These are phyloP conservation scores for Aspergillus sclerotiicarbonarius DNA, from an alignment of 495 filamentous ascomycete genomes.

Conservation along the genomic window DNA sequence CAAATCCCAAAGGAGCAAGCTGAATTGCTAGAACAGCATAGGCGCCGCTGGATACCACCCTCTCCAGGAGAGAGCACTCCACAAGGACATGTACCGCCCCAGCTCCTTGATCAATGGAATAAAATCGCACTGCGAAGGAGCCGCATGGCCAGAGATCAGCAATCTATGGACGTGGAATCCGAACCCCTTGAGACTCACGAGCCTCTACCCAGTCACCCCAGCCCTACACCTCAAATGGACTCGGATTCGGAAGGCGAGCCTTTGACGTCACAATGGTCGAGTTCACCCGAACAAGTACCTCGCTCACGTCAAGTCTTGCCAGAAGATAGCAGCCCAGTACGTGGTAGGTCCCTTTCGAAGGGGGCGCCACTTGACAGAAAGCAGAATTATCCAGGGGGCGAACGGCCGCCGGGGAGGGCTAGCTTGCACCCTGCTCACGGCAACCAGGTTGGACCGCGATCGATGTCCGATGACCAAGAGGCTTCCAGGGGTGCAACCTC, in stretches of 20 bases:
- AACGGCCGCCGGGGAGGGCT: not conserved
- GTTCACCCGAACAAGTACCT: constrained; percentile 9
- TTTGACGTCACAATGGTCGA: constrained; percentile 14
- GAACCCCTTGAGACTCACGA: constrained; percentile 5
- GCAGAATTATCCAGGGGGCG: not conserved
- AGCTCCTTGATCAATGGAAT: constrained; percentile 38
- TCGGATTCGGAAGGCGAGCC: constrained; percentile 15
- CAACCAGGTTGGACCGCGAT: not conserved
- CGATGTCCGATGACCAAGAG: not conserved
- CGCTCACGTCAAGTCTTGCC: constrained; percentile 17
- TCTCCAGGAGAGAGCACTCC: constrained; percentile 20
- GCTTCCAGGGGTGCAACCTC: not conserved
- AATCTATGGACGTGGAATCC: not conserved
- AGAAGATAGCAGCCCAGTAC: constrained; percentile 28
- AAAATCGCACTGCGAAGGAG: constrained; percentile 31
- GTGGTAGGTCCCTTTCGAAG: not conserved
- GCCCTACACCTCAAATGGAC: constrained; percentile 8
- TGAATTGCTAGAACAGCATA: constrained; percentile 51
- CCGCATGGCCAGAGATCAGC: not conserved
- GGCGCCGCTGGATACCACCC: constrained; percentile 47
- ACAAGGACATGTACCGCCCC: constrained; percentile 36
- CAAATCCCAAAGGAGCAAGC: constrained; percentile 60
- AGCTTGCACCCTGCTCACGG: not conserved
- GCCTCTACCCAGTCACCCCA: not conserved
- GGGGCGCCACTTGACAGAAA: not conserved